A percentile compares a stretch with the other conserved stretches of the same genome.
Evolutionary conservation across 83 land plant genomes (phyloP).

Genomic region (Isoetes engelmannii): DNA sequence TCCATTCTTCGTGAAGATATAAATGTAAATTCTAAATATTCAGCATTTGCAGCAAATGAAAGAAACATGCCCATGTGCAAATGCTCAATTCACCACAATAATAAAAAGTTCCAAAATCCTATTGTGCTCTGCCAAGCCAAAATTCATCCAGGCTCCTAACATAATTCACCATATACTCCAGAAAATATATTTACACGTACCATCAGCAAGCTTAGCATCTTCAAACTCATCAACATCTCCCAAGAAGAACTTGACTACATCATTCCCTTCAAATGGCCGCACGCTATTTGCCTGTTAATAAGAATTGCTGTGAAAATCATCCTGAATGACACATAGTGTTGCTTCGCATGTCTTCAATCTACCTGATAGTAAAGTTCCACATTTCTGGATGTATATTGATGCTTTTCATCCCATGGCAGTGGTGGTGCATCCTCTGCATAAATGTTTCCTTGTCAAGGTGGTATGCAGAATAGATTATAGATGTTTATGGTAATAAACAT

Average conservation of each 20-base stretch:
- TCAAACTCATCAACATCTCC: neutral
- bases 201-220: neutral
- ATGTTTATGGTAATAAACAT: neutral
- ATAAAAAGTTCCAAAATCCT: too few relatives aligned
- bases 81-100: too few relatives aligned
- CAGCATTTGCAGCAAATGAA: too few relatives aligned
- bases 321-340: neutral
- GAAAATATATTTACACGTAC: neutral
- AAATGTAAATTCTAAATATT: too few relatives aligned
- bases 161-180: too few relatives aligned
- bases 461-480: slow-evolving; percentile 1
- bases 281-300: neutral
- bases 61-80: too few relatives aligned
- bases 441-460: slow-evolving; percentile 56
- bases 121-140: too few relatives aligned
- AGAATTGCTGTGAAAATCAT: neutral
- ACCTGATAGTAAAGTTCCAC: slow-evolving; percentile 88
- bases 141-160: too few relatives aligned
- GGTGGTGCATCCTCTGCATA: slow-evolving; percentile 60
- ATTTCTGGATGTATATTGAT: slow-evolving; percentile 57
- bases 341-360: neutral
- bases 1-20: too few relatives aligned
- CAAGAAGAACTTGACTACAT: slow-evolving; percentile 1
- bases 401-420: slow-evolving; percentile 73
- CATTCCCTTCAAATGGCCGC: neutral